A percentile compares a stretch with the other conserved stretches of the same genome.
Conservation (phyloP, 2,329 filamentous ascomycete species). For the Diaporthe australafricana region DNA sequence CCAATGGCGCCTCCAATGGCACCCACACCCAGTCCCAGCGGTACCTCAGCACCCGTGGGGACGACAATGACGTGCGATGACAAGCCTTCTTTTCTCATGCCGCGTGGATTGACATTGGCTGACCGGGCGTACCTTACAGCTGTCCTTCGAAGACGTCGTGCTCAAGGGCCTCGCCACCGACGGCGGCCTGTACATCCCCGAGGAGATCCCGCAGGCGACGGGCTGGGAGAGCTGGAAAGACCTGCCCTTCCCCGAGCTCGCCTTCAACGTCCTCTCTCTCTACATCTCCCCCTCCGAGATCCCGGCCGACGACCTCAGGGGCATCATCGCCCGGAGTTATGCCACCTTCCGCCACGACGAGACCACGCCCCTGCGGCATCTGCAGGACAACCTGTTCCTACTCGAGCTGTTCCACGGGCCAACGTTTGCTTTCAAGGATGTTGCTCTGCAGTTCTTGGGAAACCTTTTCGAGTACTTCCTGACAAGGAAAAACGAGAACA, state of each 20-base stretch:
- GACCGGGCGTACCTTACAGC: constrained; percentile 57
- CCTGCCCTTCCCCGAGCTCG: constrained; percentile 83
- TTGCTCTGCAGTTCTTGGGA: constrained; percentile 93
- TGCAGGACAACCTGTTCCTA: constrained; percentile 83
- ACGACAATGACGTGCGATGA: constrained; percentile 58
- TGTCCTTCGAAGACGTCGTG: constrained; percentile 92
- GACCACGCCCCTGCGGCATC: constrained; percentile 82
- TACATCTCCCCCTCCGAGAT: constrained; percentile 91
- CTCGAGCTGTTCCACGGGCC: constrained; percentile 97
- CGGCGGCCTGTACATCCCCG: constrained; percentile 89
- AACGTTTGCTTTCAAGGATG: constrained; percentile 96
- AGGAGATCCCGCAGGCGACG: constrained; percentile 73
- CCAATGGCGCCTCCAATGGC: constrained; percentile 48
- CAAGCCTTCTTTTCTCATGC: constrained; percentile 18
- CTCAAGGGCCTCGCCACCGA: constrained; percentile 89
- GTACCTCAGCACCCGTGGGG: constrained; percentile 64
- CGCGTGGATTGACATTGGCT: constrained; percentile 28
- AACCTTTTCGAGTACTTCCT: constrained; percentile 95
- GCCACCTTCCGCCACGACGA: constrained; percentile 86
- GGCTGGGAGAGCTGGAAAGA: constrained; percentile 77
- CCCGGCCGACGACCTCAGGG: constrained; percentile 80
- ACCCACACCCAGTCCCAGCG: constrained; percentile 59
- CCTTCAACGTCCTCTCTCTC: constrained; percentile 85
- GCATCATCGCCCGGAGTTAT: constrained; percentile 87
- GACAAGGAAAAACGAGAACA: constrained; percentile 77